Evolutionary conservation across 139 green algal species (phyloP), one percentile per base, ranked within the genome.

Genomic region (Parachlorella kessleri): DNA sequence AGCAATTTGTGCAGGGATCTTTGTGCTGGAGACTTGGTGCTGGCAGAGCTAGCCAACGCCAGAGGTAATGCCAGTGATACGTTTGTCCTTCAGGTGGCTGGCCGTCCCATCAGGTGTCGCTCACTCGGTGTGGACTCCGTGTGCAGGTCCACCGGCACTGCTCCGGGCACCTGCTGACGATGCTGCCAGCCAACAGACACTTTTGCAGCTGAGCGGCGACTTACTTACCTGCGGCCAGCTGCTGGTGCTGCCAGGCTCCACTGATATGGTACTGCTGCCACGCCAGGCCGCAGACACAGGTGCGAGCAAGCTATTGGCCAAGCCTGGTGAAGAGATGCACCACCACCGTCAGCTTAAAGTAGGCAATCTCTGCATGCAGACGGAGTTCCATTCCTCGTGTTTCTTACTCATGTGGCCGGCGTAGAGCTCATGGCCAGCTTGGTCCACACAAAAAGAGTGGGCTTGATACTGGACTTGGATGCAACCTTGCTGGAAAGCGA

Each of bases 401-500:
- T 7, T 40, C 70, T n/a, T 28, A 42, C 70, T 40, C 38, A 79
- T 40, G 41, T 72, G 30, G 39, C 70, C 3, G 75, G 75, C 41
- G 75, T 80, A 5, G 23, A 1, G 5, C 73, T 73, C 64, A 73
- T 80, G 2, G 32, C 40, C 3, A 32, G 36, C 10, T 73, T 66
- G 24, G 65, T 80, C 18, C 63, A 65, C 2, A 66, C 40, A 2
- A 66, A 36, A 24, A 65, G 53, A 41, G 65, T 80, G 39, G 75
- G 63, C 1, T 63, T 80, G 23, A 66, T 80, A 32, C 65, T 80
- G 32, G 75, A 80, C 41, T 32, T 80, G 7, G 75, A 80, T 23
- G 32, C 36, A 32, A 80, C 75, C 6, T 32, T 80, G 40, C 65
- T 80, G 32, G 75, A 80, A 42, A 66, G 37, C n/a, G 75, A 80